These are phyloP conservation scores for Chytriomyces confervae DNA, from an alignment of 192 early-diverging fungal genomes.

Conservation along the genomic window DNA sequence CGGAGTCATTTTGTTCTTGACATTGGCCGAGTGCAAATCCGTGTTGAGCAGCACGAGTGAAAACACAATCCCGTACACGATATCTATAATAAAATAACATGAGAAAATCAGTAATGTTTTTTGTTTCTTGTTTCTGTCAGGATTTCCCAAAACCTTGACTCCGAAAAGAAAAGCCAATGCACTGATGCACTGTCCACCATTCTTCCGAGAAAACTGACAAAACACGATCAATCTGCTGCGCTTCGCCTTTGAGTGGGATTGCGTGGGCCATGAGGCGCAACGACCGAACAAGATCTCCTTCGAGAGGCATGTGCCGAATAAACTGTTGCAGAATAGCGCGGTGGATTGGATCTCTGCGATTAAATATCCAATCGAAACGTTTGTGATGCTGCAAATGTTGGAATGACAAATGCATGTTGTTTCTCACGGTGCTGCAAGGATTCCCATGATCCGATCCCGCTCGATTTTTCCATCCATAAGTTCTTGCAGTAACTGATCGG, in stretches of 20 bases:
- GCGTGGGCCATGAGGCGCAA: conserved; percentile 80
- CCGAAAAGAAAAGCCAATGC: conserved; percentile 42
- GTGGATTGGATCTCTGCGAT: conserved; percentile 48
- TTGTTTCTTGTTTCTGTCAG: not conserved
- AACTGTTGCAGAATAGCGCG: conserved; percentile 66
- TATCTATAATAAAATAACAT: conserved; percentile 58
- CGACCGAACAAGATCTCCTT: conserved; percentile 72
- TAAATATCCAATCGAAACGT: not conserved
- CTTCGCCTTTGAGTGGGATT: conserved; percentile 85
- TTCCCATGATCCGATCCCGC: not conserved
- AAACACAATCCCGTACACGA: conserved; percentile 86
- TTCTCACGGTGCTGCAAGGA: not conserved
- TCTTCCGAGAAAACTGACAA: conserved; percentile 81
- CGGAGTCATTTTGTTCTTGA: conserved; percentile 69
- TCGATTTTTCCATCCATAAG: not conserved
- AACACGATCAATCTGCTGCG: conserved; percentile 91
- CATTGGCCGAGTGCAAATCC: conserved; percentile 85
- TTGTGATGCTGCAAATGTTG: not conserved
- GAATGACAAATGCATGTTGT: not conserved
- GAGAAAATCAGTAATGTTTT: conserved; percentile 15
- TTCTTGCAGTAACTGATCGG: not conserved
- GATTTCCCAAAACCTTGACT: conserved; percentile 36
- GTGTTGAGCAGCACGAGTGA: conserved; percentile 91
- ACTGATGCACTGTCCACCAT: conserved; percentile 59
- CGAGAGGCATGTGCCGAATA: conserved; percentile 82